Conservation (phyloP, 139 green algal genomes). For the Coelastrella sp. region DNA sequence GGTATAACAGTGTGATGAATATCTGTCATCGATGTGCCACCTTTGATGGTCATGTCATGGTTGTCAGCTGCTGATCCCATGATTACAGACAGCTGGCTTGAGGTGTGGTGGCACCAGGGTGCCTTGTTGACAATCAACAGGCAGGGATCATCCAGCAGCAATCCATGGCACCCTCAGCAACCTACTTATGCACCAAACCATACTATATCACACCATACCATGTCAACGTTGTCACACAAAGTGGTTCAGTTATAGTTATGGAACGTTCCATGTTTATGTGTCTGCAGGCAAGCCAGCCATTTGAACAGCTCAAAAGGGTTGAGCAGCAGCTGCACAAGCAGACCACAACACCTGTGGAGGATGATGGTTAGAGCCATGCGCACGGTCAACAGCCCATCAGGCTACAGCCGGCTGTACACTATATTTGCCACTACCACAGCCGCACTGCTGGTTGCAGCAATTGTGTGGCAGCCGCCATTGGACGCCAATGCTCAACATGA, state of each 20-base stretch:
- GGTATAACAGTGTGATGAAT: too few relatives aligned
- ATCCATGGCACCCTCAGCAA: too few relatives aligned
- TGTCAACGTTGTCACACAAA: background rate
- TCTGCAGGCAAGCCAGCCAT: background rate
- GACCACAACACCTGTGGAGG: background rate
- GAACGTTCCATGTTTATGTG: background rate
- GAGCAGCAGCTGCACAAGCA: background rate
- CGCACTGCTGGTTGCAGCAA: constrained; percentile 1
- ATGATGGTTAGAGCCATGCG: background rate
- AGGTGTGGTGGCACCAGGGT: too few relatives aligned
- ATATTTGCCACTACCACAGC: background rate
- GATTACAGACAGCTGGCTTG: too few relatives aligned
- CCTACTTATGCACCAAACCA: too few relatives aligned
- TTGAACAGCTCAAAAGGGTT: background rate
- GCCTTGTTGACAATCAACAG: too few relatives aligned
- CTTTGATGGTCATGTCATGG: too few relatives aligned
- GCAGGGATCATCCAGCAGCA: too few relatives aligned
- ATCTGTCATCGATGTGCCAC: too few relatives aligned
- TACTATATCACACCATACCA: too few relatives aligned
- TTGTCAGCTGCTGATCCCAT: too few relatives aligned
- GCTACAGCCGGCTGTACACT: constrained; percentile 8
- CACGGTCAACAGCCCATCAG: constrained; percentile 19
- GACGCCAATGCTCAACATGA: background rate
- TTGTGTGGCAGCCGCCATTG: constrained; percentile 8
- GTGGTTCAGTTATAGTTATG: background rate